Conservation (phyloP, 2,329 filamentous ascomycete genomes). For the Aspergillus pseudoglaucus region DNA sequence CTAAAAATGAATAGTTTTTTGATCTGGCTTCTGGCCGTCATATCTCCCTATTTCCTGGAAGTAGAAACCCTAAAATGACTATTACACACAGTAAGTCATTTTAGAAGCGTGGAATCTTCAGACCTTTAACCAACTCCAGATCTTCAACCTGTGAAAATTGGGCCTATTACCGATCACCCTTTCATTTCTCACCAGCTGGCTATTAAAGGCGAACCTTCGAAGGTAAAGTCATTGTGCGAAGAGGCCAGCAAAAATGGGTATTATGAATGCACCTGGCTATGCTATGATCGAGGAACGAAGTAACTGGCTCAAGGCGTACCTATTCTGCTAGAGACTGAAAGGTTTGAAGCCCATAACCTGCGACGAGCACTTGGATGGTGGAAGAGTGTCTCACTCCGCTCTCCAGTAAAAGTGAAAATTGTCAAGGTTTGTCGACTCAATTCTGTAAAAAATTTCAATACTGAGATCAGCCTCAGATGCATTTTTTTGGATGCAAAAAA, state of each 20-base stretch:
- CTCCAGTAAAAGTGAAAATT: background rate
- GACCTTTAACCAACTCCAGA: background rate
- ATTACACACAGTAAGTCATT: background rate
- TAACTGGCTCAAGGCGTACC: background rate
- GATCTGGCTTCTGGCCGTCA: background rate
- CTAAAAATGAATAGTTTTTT: background rate
- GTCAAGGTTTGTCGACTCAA: background rate
- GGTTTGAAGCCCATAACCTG: background rate
- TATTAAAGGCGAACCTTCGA: background rate
- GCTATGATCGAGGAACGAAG: background rate
- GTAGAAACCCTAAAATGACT: background rate
- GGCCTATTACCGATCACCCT: background rate
- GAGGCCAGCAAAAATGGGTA: background rate
- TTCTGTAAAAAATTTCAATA: background rate
- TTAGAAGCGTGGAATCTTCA: background rate
- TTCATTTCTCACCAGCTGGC: background rate
- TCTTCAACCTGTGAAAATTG: background rate
- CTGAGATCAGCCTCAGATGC: background rate
- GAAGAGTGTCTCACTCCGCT: background rate
- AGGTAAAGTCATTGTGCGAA: background rate
- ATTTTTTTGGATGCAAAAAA: background rate
- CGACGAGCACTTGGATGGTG: background rate
- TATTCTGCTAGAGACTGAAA: background rate
- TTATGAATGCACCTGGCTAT: background rate
- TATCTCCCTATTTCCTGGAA: background rate